Conservation (phyloP, 140 eudicot species). For the Anethum foeniculum region DNA sequence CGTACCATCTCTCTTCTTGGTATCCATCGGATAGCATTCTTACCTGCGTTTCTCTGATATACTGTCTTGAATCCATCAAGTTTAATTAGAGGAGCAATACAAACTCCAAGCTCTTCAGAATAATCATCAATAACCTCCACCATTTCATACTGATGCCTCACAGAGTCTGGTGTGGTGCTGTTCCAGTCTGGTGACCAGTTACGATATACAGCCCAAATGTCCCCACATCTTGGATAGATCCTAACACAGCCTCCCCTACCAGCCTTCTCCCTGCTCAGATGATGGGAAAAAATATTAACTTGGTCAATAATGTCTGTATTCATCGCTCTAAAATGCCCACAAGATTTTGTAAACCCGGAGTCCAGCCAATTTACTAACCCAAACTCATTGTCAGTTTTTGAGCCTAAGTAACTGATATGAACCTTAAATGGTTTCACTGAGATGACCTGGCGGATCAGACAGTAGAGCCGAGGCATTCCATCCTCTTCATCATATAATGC, state of each 20-base stretch:
- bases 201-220: constrained; percentile 74
- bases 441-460: constrained; percentile 70
- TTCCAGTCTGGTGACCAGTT: constrained; percentile 85
- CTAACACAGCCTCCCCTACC: constrained; percentile 86
- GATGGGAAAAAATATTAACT: constrained; percentile 86
- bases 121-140: constrained; percentile 74
- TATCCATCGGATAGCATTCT: constrained; percentile 44
- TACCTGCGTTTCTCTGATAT: constrained; percentile 40
- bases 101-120: constrained; percentile 62
- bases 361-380: constrained; percentile 50
- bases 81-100: constrained; percentile 51
- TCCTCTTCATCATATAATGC: constrained; percentile 92
- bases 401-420: constrained; percentile 62
- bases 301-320: constrained; percentile 62
- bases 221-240: constrained; percentile 69
- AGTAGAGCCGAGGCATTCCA: constrained; percentile 89
- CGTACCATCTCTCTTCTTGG: constrained; percentile 78
- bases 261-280: constrained; percentile 61
- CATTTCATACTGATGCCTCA: constrained; percentile 78
- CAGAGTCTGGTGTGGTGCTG: constrained; percentile 58
- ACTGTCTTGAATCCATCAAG: constrained; percentile 65
- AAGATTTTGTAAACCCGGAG: constrained; percentile 56
- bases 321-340: constrained; percentile 44
- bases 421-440: constrained; percentile 73
- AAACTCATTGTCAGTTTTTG: constrained; percentile 56